These are phyloP conservation scores for Aspergillus haitiensis DNA, from an alignment of 495 filamentous ascomycete species.

Conservation along the genomic window DNA sequence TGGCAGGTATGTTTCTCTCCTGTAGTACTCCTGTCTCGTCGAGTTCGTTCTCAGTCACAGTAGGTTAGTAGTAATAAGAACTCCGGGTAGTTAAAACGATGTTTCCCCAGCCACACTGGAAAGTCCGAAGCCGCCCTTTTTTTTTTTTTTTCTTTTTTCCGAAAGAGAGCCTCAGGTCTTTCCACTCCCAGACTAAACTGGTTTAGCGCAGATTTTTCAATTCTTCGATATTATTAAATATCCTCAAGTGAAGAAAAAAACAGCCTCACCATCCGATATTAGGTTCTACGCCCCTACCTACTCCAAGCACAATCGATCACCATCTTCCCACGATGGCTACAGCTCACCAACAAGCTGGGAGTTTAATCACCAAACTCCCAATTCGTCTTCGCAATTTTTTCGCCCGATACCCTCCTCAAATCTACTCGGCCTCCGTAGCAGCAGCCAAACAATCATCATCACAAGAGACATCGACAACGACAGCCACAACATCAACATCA, in stretches of 20 bases:
- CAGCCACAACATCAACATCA: conserved; percentile 19
- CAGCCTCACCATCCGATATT: background rate
- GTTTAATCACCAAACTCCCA: conserved; percentile 47
- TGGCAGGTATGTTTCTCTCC: background rate
- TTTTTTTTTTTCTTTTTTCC: conserved; percentile 16
- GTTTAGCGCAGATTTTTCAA: conserved; percentile 25
- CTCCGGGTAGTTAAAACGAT: background rate
- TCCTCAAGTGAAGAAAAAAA: conserved; percentile 3
- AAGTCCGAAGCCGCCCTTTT: conserved; percentile 19
- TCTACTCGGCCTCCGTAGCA: conserved; percentile 43
- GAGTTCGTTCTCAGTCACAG: background rate
- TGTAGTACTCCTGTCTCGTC: background rate
- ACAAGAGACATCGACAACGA: conserved; percentile 29
- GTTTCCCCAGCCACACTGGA: conserved; percentile 13
- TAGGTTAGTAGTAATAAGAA: background rate
- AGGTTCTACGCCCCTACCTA: background rate
- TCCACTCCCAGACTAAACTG: conserved; percentile 8
- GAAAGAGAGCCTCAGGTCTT: conserved; percentile 7
- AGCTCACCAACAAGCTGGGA: conserved; percentile 6
- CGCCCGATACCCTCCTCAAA: conserved; percentile 75
- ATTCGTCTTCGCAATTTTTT: conserved; percentile 82
- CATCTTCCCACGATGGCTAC: conserved; percentile 32
- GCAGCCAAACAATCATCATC: conserved; percentile 36
- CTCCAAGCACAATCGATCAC: background rate
- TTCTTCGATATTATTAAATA: conserved; percentile 16